Base-by-base conservation (phyloP, 139 green algal genomes). In the Diplosphaera chodatii region DNA sequence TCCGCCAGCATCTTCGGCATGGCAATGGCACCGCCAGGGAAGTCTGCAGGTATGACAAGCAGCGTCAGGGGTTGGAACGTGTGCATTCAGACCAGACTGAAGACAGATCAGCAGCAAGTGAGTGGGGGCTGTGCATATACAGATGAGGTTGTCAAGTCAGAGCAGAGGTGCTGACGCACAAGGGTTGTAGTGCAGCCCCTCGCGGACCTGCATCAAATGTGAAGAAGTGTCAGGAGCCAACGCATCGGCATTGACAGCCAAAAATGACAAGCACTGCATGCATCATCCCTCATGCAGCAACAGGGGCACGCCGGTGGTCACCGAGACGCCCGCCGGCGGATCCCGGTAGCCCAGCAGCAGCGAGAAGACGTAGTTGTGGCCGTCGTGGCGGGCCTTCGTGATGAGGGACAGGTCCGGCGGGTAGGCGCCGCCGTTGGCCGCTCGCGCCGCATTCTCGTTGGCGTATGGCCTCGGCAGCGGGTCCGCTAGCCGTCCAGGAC, bases 151-250 rank as follows among this genome's bases (percentile, higher is more conserved):
- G n/a, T n/a, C n/a, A n/a, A n/a, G n/a, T n/a, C n/a, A n/a, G n/a
- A n/a, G n/a, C 8, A 48, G 8, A 48, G 10, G 8, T 20, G 37
- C 37, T 48, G 48, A 25, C 48, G 48, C 48, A 59, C 48, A 4
- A n/a, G 96, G 96, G 87, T 99, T 99, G 88, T 99, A 99, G 84
- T 99, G 88, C 74, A 99, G 88, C 25, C 96, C 96, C 86, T 99
- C 92, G 29, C 94, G 83, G n/a, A 98, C 77, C 84, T 91, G 66
- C 27, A 72, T 31, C 23, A 21, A 2, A 41, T 16, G 4, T 40
- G 63, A 31, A 48, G 8, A 48, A 48, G 8, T 20, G 8, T 20
- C 37, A 48, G 8, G 6, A 6, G 10, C 8, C 37, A 48, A 10
- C 37, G 10, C 37, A 20, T 3, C 1, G 67, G 29, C 28, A 65